Conservation (phyloP, 371 early-diverging fungal species). For the Lichtheimia corymbifera region DNA sequence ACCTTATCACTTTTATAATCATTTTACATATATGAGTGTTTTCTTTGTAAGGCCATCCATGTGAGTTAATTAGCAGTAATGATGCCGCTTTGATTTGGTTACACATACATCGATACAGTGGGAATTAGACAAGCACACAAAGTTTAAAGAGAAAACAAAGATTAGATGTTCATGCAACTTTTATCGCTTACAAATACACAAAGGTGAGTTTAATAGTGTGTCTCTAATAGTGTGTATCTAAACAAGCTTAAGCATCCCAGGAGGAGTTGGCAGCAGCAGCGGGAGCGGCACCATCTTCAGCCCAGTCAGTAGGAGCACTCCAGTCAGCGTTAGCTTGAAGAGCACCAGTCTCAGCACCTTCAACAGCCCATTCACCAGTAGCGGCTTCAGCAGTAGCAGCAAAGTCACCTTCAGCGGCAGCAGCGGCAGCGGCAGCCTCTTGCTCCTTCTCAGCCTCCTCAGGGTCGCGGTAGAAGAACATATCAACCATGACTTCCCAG, state of each 20-base stretch:
- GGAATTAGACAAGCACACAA: no score
- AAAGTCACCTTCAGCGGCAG: constrained; percentile 18
- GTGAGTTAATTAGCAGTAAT: no score
- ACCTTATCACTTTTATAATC: no score
- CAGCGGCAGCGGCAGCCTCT: constrained; percentile 27
- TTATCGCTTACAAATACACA: no score
- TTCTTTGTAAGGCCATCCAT: no score
- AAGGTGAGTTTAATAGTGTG: no score
- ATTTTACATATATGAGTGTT: no score
- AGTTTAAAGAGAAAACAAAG: no score
- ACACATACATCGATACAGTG: no score
- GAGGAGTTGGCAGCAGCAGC: constrained; percentile 28
- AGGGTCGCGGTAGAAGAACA: constrained; percentile 98
- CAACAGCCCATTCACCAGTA: constrained; percentile 33
- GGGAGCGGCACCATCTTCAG: constrained; percentile 22
- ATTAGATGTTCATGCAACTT: no score
- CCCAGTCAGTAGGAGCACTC: constrained; percentile 33
- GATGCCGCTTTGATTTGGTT: no score
- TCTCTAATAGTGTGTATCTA: neutral
- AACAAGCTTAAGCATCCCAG: constrained; percentile 29
- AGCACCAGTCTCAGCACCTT: constrained; percentile 23
- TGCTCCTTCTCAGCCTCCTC: constrained; percentile 86
- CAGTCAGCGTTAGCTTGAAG: constrained; percentile 26
- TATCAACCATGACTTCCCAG: constrained; percentile 97
- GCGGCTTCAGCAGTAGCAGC: constrained; percentile 12